Evolutionary conservation across 768 basidiomycete genomes (phyloP).

Genomic region (Amyloporia xantha): DNA sequence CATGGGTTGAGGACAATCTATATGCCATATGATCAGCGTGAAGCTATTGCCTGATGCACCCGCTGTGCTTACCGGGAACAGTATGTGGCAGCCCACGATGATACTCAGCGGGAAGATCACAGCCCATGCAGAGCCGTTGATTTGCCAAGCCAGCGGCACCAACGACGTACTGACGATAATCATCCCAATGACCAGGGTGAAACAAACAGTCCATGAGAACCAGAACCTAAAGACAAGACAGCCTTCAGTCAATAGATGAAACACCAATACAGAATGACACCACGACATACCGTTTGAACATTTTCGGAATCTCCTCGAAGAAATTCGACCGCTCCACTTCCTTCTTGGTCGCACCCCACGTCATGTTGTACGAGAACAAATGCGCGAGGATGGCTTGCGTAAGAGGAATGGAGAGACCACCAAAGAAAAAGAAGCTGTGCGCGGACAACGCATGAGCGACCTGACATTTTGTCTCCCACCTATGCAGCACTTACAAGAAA

Average conservation of each 20-base stretch:
- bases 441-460: neutral
- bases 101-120: constrained; percentile 70
- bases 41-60: neutral
- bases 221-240: constrained; percentile 40
- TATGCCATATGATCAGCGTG: constrained; percentile 4
- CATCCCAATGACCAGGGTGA: constrained; percentile 48
- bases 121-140: constrained; percentile 60
- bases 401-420: constrained; percentile 68
- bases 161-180: constrained; percentile 44
- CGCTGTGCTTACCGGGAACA: constrained; percentile 62
- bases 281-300: constrained; percentile 47
- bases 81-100: constrained; percentile 57
- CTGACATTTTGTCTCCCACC: neutral
- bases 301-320: constrained; percentile 84
- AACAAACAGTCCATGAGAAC: constrained; percentile 51
- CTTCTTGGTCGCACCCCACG: constrained; percentile 77
- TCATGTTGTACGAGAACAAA: constrained; percentile 70
- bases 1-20: constrained; percentile 84
- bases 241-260: neutral
- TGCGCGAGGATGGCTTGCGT: constrained; percentile 59
- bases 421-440: constrained; percentile 70
- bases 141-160: constrained; percentile 59
- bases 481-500: constrained; percentile 30
- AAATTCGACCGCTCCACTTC: constrained; percentile 87
- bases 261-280: neutral